Percentiles rank a stretch among this genome's conserved stretches.
Conservation (phyloP, 2,329 filamentous ascomycete species). For the Claviceps sp. region DNA sequence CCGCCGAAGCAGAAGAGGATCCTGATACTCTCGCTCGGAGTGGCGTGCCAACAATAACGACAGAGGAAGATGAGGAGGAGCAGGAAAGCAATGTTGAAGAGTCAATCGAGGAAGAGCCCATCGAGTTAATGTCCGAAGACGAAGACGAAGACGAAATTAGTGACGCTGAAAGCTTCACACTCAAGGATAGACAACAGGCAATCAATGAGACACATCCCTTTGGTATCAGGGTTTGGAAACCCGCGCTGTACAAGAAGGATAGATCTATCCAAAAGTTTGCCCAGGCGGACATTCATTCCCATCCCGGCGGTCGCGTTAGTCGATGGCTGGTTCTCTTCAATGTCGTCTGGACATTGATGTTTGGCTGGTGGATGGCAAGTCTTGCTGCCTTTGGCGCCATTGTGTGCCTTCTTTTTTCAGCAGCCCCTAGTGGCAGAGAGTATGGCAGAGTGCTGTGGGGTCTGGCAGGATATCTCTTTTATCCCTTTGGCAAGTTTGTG, state of each 20-base stretch:
- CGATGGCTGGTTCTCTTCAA: conserved; percentile 81
- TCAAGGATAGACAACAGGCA: conserved; percentile 91
- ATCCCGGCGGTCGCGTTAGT: conserved; percentile 76
- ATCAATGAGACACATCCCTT: conserved; percentile 99
- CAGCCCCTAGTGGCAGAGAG: conserved; percentile 64
- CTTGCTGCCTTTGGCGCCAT: conserved; percentile 62
- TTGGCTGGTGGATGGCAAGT: conserved; percentile 90
- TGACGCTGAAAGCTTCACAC: conserved; percentile 92
- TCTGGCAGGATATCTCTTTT: conserved; percentile 75
- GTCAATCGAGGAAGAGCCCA: conserved; percentile 29
- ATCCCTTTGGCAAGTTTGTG: conserved; percentile 94
- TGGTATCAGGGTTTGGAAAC: conserved; percentile 97
- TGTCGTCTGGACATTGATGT: conserved; percentile 74
- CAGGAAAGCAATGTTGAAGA: conserved; percentile 24
- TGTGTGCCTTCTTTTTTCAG: conserved; percentile 67
- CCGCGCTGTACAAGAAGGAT: conserved; percentile 93
- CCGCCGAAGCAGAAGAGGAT: conserved; percentile 13
- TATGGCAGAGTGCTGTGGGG: conserved; percentile 81
- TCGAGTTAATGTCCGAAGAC: conserved; percentile 52
- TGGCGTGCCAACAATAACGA: conserved; percentile 7
- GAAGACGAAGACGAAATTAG: conserved; percentile 37
- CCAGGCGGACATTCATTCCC: conserved; percentile 92
- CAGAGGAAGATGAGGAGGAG: conserved; percentile 12
- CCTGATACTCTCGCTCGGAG: conserved; percentile 3
- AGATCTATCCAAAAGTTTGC: conserved; percentile 93